Percentiles rank a stretch among this genome's conserved stretches.
Evolutionary conservation across 1,139 yeast genomes (phyloP).

Genomic region (Yamadazyma diddensiae): DNA sequence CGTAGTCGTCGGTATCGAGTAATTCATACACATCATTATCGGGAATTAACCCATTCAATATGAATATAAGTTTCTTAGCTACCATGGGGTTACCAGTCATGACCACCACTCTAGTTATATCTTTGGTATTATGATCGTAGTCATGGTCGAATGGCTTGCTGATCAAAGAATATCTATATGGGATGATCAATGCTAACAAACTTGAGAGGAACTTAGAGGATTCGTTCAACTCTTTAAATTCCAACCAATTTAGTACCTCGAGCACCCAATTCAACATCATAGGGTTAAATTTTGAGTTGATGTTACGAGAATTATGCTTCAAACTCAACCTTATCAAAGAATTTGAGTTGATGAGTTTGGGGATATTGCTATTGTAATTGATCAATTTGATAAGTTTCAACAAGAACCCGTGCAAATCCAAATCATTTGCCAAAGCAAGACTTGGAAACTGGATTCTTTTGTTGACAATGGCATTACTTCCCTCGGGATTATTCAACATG

Average conservation of each 20-base stretch:
- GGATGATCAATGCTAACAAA: slow-evolving; percentile 42
- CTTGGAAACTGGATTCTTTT: slow-evolving; percentile 39
- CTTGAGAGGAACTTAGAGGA: slow-evolving; percentile 38
- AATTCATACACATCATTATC: slow-evolving; percentile 15
- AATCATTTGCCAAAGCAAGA: slow-evolving; percentile 39
- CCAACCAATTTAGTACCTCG: slow-evolving; percentile 60
- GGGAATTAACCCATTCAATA: slow-evolving; percentile 49
- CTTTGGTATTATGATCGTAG: slow-evolving; percentile 19
- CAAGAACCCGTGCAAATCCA: slow-evolving; percentile 36
- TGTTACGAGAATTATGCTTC: slow-evolving; percentile 4
- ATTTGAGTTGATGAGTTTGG: slow-evolving; percentile 42
- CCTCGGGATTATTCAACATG: slow-evolving; percentile 16
- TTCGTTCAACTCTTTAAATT: slow-evolving; percentile 51
- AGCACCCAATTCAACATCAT: slow-evolving; percentile 51
- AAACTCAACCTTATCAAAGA: slow-evolving; percentile 26
- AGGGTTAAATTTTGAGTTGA: slow-evolving; percentile 16
- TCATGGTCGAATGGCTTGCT: slow-evolving; percentile 28
- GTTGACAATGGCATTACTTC: slow-evolving; percentile 20
- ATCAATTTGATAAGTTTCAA: slow-evolving; percentile 36
- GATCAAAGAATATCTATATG: slow-evolving; percentile 35
- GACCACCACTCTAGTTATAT: slow-evolving; percentile 48
- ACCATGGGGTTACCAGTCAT: slow-evolving; percentile 62
- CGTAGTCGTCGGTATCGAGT: slow-evolving; percentile 3
- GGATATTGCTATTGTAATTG: slow-evolving; percentile 42
- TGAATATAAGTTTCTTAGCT: slow-evolving; percentile 56